Conservation (phyloP, 2,329 filamentous ascomycete species). For the Curvularia sp. region DNA sequence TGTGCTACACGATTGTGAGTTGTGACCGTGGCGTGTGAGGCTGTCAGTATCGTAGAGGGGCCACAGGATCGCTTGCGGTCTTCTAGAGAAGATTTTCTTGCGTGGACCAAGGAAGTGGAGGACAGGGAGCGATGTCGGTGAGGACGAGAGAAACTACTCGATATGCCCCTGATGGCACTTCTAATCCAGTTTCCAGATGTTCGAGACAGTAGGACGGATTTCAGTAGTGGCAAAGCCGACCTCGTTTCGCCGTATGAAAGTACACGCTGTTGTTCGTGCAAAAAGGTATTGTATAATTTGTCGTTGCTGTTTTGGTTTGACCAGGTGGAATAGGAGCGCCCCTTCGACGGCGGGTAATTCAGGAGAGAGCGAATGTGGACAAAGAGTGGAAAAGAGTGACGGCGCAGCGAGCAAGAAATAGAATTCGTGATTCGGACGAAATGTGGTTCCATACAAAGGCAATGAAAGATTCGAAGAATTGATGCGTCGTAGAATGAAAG, state of each 20-base stretch:
- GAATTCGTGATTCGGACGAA: neutral
- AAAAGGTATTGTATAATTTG: neutral
- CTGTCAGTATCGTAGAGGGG: neutral
- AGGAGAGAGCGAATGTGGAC: conserved; percentile 4
- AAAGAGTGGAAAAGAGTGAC: conserved; percentile 5
- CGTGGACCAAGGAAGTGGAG: neutral
- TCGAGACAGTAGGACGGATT: too few relatives aligned
- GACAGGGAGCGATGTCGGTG: neutral
- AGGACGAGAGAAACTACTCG: conserved; percentile 15
- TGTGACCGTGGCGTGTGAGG: neutral
- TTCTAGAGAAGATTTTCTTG: neutral
- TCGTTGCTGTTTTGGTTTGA: conserved; percentile 2
- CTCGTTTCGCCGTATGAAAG: neutral
- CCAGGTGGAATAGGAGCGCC: neutral
- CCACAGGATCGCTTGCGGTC: conserved; percentile 9
- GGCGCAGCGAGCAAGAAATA: neutral
- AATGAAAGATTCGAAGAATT: neutral
- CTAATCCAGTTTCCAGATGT: neutral
- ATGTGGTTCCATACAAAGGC: conserved; percentile 1
- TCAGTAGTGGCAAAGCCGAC: neutral
- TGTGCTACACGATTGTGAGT: neutral
- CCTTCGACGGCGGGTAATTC: conserved; percentile 1
- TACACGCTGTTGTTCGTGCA: neutral
- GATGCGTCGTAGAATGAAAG: conserved; percentile 1
- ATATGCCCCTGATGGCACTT: conserved; percentile 2